phyloP scores from a whole-genome alignment of 306 rosid species.

The Neltuma alba region DNA sequence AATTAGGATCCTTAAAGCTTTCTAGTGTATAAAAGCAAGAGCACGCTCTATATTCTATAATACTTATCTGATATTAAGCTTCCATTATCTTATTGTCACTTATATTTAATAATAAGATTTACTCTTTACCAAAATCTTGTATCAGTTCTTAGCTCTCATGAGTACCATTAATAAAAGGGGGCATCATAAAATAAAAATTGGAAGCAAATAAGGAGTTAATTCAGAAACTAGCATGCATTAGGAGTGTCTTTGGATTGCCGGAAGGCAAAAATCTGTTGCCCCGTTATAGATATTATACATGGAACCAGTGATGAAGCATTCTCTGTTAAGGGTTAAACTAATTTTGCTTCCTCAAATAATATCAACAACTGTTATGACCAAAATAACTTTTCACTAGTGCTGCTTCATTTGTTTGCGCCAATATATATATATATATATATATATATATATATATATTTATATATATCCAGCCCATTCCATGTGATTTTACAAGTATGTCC shows the following conservation, averaged over 20 bases:
- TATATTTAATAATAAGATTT: constrained; percentile 5
- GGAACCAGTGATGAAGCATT: neutral
- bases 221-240: constrained; percentile 11
- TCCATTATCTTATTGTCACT: constrained; percentile 9
- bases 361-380: neutral
- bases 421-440: no score
- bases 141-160: constrained; percentile 7
- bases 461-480: neutral
- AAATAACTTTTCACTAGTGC: neutral
- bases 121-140: constrained; percentile 4
- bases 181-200: neutral
- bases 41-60: neutral
- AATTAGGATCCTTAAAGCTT: neutral
- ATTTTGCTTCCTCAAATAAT: neutral
- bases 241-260: neutral
- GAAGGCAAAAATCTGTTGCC: neutral
- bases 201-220: constrained; percentile 2
- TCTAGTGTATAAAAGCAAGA: constrained; percentile 21
- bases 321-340: neutral
- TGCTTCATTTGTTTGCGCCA: neutral
- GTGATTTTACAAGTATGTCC: neutral
- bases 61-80: constrained; percentile 17
- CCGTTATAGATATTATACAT: neutral
- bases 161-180: constrained; percentile 6
- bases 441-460: no score